Percentiles rank a stretch among this genome's conserved stretches.
phyloP scores from a whole-genome alignment of 331 rosid genomes.

The Prunus yedoensis region DNA sequence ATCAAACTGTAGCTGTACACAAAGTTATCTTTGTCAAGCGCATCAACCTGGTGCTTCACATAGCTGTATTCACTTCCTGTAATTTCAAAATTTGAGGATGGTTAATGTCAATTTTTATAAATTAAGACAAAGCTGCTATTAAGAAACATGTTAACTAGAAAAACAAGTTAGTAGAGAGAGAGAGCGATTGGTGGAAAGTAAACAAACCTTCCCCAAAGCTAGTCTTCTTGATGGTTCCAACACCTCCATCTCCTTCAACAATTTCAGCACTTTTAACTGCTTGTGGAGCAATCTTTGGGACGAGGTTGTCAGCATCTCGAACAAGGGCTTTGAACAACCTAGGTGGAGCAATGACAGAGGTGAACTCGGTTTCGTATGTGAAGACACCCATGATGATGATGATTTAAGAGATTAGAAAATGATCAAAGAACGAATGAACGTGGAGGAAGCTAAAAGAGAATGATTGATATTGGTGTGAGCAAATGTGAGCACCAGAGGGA shows the following conservation, averaged over 20 bases:
- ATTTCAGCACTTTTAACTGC: conserved; percentile 18
- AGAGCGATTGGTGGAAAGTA: too few relatives aligned
- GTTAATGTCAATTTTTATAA: too few relatives aligned
- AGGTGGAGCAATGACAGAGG: conserved; percentile 36
- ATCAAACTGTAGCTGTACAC: conserved; percentile 49
- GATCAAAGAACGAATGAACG: not conserved
- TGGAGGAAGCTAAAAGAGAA: not conserved
- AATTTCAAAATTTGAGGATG: too few relatives aligned
- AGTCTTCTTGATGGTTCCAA: conserved; percentile 59
- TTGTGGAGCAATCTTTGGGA: conserved; percentile 17
- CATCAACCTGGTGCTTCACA: too few relatives aligned
- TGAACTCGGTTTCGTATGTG: conserved; percentile 23
- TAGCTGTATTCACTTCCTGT: not conserved
- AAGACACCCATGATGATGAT: conserved; percentile 29
- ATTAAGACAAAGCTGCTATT: too few relatives aligned
- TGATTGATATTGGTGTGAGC: not conserved
- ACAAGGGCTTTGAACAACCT: not conserved
- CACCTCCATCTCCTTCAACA: conserved; percentile 52
- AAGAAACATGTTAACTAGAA: not conserved
- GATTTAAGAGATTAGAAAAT: too few relatives aligned
- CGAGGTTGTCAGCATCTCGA: not conserved
- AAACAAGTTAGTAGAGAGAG: too few relatives aligned
- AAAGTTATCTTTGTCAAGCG: not conserved
- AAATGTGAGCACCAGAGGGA: too few relatives aligned
- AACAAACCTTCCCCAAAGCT: not conserved